Evolutionary conservation across 345 rosid genomes (phyloP).

Genomic region (Gossypioides kirkii): DNA sequence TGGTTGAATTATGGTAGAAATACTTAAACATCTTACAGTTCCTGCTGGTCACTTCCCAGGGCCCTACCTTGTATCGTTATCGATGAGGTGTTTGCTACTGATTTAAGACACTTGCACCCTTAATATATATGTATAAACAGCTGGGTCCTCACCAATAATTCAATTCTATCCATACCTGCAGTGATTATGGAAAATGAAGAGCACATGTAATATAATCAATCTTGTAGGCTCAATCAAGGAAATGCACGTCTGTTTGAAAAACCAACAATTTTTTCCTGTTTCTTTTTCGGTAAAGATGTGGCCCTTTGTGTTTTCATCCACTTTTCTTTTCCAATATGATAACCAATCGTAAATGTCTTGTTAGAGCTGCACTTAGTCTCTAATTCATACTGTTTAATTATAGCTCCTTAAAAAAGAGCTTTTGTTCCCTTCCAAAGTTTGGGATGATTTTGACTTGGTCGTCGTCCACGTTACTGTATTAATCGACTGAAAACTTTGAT

Average conservation of each 20-base stretch:
- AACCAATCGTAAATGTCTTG: too few species aligned
- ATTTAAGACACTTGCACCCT: neutral
- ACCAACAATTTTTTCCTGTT: neutral
- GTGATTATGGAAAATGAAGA: conserved; percentile 13
- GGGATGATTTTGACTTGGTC: conserved; percentile 2
- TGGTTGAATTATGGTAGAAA: neutral
- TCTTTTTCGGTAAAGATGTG: conserved; percentile 12
- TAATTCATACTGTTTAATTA: neutral
- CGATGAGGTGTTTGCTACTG: neutral
- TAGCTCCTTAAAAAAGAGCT: neutral
- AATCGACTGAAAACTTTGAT: neutral
- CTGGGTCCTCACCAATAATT: conserved; percentile 25
- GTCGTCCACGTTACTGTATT: neutral
- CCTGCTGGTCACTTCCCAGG: conserved; percentile 7
- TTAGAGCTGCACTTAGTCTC: neutral
- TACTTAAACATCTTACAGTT: neutral
- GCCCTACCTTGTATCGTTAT: conserved; percentile 4
- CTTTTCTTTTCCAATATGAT: neutral
- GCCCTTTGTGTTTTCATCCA: neutral
- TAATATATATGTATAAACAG: neutral
- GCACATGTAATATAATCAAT: conserved; percentile 24
- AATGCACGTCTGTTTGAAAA: conserved; percentile 1
- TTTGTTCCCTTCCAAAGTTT: too few species aligned
- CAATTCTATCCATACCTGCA: conserved; percentile 2
- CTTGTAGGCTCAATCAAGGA: conserved; percentile 18